Evolutionary conservation across 2,329 filamentous ascomycete species (phyloP).

Genomic region (Magnaporthiopsis incrustans): DNA sequence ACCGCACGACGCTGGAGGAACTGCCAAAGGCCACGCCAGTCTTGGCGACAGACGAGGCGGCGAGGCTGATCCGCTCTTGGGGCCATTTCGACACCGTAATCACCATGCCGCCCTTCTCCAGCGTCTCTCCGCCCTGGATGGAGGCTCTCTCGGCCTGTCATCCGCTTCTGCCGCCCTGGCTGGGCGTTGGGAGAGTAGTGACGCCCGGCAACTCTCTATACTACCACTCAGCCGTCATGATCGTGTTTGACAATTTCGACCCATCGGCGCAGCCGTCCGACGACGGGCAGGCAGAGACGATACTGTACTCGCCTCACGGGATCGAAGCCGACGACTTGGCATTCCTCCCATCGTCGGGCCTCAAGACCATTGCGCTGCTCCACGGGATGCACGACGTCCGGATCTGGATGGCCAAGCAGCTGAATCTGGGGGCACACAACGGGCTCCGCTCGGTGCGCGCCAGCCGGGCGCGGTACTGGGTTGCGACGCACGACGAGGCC

Average conservation of each 20-base stretch:
- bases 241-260: slow-evolving; percentile 37
- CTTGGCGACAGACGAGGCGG: slow-evolving; percentile 52
- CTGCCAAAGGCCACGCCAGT: slow-evolving; percentile 46
- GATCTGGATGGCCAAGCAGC: slow-evolving; percentile 40
- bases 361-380: slow-evolving; percentile 49
- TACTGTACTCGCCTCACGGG: slow-evolving; percentile 59
- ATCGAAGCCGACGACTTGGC: slow-evolving; percentile 39
- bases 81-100: slow-evolving; percentile 49
- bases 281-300: slow-evolving; percentile 33
- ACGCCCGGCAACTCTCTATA: slow-evolving; percentile 46
- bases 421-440: slow-evolving; percentile 57
- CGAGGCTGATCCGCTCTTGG: slow-evolving; percentile 48
- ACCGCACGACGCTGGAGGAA: slow-evolving; percentile 50
- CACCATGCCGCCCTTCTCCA: slow-evolving; percentile 37
- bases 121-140: slow-evolving; percentile 15
- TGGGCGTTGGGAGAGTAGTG: slow-evolving; percentile 51
- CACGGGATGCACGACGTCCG: slow-evolving; percentile 57
- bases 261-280: slow-evolving; percentile 12
- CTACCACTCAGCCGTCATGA: slow-evolving; percentile 54
- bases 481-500: slow-evolving; percentile 57
- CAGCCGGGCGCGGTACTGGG: slow-evolving; percentile 51
- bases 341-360: slow-evolving; percentile 30
- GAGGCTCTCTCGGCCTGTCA: slow-evolving; percentile 15
- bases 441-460: slow-evolving; percentile 46
- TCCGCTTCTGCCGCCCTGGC: slow-evolving; percentile 44